These are phyloP conservation scores for Penicillium crustosum DNA, from an alignment of 2,329 filamentous ascomycete species.

Conservation along the genomic window DNA sequence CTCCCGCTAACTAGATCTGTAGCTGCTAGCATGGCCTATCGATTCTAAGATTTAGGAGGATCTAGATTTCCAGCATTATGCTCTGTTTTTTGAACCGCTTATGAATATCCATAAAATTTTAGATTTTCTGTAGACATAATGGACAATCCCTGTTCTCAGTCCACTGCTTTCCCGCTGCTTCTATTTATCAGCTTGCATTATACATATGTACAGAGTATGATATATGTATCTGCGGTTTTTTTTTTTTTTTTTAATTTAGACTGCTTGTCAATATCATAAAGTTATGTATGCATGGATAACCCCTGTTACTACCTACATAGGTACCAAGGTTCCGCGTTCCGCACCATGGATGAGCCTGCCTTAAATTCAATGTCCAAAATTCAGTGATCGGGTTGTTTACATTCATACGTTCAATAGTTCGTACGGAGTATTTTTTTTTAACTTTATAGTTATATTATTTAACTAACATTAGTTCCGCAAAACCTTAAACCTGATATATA, in stretches of 20 bases:
- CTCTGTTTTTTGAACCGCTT: neutral
- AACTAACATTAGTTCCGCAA: neutral
- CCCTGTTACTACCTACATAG: neutral
- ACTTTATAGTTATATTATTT: neutral
- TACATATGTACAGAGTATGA: neutral
- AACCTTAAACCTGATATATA: neutral
- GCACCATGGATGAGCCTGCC: slow-evolving; percentile 9
- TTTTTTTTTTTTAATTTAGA: neutral
- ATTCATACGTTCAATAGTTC: too few relatives aligned
- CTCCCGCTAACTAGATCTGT: neutral
- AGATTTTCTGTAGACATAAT: neutral
- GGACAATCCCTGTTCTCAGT: neutral
- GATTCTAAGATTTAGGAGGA: neutral
- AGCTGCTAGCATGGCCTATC: neutral
- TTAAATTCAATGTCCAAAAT: slow-evolving; percentile 9
- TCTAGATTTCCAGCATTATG: neutral
- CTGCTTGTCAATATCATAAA: neutral
- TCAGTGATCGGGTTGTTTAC: neutral
- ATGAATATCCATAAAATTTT: neutral
- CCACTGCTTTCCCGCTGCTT: neutral
- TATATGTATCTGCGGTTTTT: neutral
- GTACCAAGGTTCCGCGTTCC: neutral
- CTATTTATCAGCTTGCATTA: neutral
- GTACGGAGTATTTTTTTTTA: neutral
- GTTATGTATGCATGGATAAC: neutral